phyloP scores from a whole-genome alignment of 768 basidiomycete species.

The Suillus cothurnatus region DNA sequence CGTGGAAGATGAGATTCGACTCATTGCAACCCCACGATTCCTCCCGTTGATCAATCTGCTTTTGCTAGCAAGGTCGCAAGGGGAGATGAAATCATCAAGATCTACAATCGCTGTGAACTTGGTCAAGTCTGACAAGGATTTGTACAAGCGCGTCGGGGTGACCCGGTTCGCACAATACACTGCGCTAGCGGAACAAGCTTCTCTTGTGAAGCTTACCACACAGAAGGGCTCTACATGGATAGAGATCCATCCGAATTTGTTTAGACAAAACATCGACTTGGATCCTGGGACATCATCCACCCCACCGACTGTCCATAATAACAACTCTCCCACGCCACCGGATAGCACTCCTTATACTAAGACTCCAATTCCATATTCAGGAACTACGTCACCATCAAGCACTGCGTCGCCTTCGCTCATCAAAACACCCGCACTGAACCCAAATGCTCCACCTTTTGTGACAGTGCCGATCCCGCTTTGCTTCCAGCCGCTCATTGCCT shows the following conservation, averaged over 20 bases:
- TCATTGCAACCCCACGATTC: conserved; percentile 32
- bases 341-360: background rate
- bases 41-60: conserved; percentile 27
- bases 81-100: conserved; percentile 38
- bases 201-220: conserved; percentile 29
- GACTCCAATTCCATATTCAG: background rate
- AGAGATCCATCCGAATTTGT: conserved; percentile 23
- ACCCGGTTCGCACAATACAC: conserved; percentile 28
- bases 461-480: conserved; percentile 12
- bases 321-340: background rate
- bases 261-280: background rate
- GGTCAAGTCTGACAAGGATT: conserved; percentile 23
- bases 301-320: no score
- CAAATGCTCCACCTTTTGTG: background rate
- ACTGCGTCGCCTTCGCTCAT: no score
- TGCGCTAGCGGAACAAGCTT: conserved; percentile 28
- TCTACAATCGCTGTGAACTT: conserved; percentile 41
- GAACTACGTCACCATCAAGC: background rate
- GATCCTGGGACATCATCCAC: conserved; percentile 16
- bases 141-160: conserved; percentile 30
- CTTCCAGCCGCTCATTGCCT: conserved; percentile 35
- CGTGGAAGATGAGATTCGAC: conserved; percentile 13
- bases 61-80: conserved; percentile 28
- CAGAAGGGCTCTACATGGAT: conserved; percentile 25
- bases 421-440: no score